These are phyloP conservation scores for Wickerhamiella kazuoi DNA, from an alignment of 805 yeast genomes.

Conservation along the genomic window DNA sequence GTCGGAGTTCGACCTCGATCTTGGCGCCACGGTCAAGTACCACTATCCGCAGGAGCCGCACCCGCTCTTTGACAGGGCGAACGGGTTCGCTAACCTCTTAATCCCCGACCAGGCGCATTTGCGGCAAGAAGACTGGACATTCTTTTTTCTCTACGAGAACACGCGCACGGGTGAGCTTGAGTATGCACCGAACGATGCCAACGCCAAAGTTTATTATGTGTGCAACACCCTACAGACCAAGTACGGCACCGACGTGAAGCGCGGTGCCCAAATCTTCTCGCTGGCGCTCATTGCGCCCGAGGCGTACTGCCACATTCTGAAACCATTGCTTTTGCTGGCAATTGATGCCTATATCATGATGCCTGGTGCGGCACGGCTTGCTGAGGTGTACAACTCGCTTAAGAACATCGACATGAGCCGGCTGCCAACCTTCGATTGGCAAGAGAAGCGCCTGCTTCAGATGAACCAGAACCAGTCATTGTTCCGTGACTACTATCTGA, in stretches of 20 bases:
- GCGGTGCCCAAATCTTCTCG: constrained; percentile 46
- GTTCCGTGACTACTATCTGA: constrained; percentile 2
- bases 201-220: constrained; percentile 32
- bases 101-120: constrained; percentile 43
- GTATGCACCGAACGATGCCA: constrained; percentile 17
- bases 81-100: constrained; percentile 35
- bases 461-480: constrained; percentile 3
- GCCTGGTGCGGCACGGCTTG: constrained; percentile 13
- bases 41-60: constrained; percentile 33
- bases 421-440: constrained; percentile 16
- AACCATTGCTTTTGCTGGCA: constrained; percentile 38
- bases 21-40: constrained; percentile 48
- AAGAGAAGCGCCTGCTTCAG: constrained; percentile 16
- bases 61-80: constrained; percentile 11
- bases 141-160: constrained; percentile 26
- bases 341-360: constrained; percentile 30
- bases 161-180: constrained; percentile 2
- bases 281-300: constrained; percentile 40
- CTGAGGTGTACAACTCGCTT: constrained; percentile 17
- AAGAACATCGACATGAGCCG: constrained; percentile 15
- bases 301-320: constrained; percentile 36
- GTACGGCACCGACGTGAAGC: constrained; percentile 25
- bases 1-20: constrained; percentile 63
- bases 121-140: constrained; percentile 37
- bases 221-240: constrained; percentile 39